Conservation (phyloP, 345 rosid species). For the Salix dunnii region DNA sequence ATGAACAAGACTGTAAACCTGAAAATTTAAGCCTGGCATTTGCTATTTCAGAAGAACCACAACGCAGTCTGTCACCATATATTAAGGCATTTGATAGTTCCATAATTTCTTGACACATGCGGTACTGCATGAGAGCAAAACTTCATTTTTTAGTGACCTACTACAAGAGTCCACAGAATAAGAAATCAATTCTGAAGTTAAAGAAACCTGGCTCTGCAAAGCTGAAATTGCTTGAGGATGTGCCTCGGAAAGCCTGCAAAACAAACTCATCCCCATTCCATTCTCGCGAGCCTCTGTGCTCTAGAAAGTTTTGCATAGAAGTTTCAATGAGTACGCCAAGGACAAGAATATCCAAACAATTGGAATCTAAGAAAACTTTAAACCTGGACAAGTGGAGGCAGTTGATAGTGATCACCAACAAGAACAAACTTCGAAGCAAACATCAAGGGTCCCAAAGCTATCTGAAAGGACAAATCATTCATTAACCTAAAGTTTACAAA, state of each 20-base stretch:
- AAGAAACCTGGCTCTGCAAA: constrained; percentile 84
- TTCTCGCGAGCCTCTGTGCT: constrained; percentile 89
- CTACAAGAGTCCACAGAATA: constrained; percentile 5
- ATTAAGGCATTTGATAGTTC: constrained; percentile 87
- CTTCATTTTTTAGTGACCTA: constrained; percentile 19
- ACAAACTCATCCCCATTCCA: constrained; percentile 94
- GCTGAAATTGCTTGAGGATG: constrained; percentile 97
- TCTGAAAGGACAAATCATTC: constrained; percentile 39
- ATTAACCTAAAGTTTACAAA: neutral
- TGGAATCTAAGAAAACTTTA: neutral
- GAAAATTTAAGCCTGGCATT: constrained; percentile 58
- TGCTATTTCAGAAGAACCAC: constrained; percentile 87
- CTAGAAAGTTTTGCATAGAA: constrained; percentile 33
- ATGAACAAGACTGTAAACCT: constrained; percentile 36
- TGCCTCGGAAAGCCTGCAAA: constrained; percentile 93
- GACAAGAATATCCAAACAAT: neutral
- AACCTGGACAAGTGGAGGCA: constrained; percentile 96
- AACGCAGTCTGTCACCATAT: constrained; percentile 78
- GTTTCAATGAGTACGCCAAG: constrained; percentile 5
- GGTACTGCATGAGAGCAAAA: constrained; percentile 57
- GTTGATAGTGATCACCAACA: constrained; percentile 97
- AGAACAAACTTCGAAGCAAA: constrained; percentile 84
- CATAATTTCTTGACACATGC: constrained; percentile 94
- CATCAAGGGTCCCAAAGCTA: constrained; percentile 87
- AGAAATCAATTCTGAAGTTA: constrained; percentile 9